A percentile compares a stretch with the other conserved stretches of the same genome.
Evolutionary conservation across 164 flowering plant species (phyloP).

Genomic region (Stephania yunnanensis): DNA sequence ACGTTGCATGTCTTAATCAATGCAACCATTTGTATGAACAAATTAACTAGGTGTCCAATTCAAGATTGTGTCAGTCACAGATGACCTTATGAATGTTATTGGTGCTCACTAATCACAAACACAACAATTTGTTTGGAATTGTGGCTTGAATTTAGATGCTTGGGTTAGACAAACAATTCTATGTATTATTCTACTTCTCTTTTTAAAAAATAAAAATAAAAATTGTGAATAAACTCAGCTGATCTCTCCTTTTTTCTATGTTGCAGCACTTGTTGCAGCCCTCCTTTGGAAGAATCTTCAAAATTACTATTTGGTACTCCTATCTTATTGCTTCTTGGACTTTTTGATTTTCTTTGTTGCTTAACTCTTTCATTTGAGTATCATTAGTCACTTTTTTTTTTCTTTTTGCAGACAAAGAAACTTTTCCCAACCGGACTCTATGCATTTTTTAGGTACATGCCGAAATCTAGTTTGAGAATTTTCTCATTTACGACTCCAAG

Average conservation of each 20-base stretch:
- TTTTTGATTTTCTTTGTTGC: neutral
- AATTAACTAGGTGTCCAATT: neutral
- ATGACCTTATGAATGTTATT: neutral
- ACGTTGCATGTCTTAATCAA: no score
- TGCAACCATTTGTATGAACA: no score
- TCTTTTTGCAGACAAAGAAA: conserved; percentile 62
- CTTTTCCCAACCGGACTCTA: conserved; percentile 61
- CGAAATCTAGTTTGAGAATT: neutral
- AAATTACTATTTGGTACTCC: conserved; percentile 53
- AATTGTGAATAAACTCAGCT: neutral
- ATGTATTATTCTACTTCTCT: neutral
- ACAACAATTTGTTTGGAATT: neutral
- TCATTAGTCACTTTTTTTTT: conserved; percentile 3
- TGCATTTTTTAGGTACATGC: conserved; percentile 54
- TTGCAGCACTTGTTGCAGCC: conserved; percentile 61
- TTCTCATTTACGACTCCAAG: neutral
- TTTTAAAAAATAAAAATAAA: neutral
- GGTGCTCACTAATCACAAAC: no score
- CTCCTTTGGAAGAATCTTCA: conserved; percentile 57
- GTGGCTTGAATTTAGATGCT: neutral
- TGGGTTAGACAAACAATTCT: no score
- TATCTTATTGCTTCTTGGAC: neutral
- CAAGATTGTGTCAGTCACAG: neutral
- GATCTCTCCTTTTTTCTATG: neutral
- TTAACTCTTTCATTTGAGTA: conserved; percentile 3